These are phyloP conservation scores for Paxillus ammoniavirescens DNA, from an alignment of 768 basidiomycete species.

Conservation along the genomic window DNA sequence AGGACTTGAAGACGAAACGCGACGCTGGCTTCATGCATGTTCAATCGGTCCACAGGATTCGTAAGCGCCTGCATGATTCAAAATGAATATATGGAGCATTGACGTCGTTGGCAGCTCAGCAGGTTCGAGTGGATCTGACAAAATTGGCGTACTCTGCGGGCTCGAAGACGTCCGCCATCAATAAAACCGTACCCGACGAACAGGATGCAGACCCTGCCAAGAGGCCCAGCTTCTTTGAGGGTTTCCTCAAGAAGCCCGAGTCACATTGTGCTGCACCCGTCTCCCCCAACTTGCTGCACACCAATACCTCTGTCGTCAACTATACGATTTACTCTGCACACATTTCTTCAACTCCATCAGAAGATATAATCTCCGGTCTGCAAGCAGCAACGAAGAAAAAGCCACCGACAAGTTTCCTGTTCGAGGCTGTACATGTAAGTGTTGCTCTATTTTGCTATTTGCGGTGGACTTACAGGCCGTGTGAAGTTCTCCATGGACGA, in stretches of 20 bases:
- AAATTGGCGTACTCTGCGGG: conserved; percentile 74
- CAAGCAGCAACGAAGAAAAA: conserved; percentile 89
- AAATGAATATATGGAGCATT: background rate
- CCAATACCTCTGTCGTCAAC: background rate
- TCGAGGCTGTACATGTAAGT: conserved; percentile 79
- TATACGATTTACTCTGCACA: conserved; percentile 19
- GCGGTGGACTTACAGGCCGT: background rate
- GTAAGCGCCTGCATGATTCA: background rate
- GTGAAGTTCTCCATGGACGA: conserved; percentile 70
- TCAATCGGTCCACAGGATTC: conserved; percentile 1
- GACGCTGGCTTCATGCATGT: conserved; percentile 63
- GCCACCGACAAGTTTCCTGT: conserved; percentile 67
- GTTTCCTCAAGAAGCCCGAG: background rate
- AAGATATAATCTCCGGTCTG: conserved; percentile 65
- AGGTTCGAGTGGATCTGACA: conserved; percentile 75
- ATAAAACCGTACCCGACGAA: conserved; percentile 9
- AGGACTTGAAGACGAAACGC: conserved; percentile 32
- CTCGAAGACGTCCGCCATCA: conserved; percentile 46
- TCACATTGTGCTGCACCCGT: background rate
- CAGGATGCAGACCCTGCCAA: background rate
- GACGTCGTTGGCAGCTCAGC: conserved; percentile 45
- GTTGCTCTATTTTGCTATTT: background rate
- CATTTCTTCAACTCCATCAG: conserved; percentile 56
- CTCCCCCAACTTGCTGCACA: background rate
- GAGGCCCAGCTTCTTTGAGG: conserved; percentile 3